Evolutionary conservation across 2,329 filamentous ascomycete species (phyloP).

Genomic region (Sarocladiaceae sp.): DNA sequence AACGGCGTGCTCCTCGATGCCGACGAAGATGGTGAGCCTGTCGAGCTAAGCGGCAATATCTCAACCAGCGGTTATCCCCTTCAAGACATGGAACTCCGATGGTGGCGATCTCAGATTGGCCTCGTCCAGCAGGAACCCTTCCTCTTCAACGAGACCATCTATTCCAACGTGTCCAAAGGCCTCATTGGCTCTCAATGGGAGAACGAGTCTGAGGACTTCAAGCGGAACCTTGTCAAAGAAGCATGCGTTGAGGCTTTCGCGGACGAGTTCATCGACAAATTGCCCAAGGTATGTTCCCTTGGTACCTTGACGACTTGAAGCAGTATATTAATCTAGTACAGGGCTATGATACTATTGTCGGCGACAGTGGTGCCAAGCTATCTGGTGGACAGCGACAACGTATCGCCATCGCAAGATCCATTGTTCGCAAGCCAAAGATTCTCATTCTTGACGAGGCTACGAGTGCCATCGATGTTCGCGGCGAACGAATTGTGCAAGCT

Average conservation of each 20-base stretch:
- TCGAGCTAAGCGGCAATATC: conserved; percentile 44
- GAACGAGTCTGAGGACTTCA: conserved; percentile 47
- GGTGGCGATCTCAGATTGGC: conserved; percentile 58
- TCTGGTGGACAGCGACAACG: conserved; percentile 85
- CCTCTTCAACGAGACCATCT: conserved; percentile 63
- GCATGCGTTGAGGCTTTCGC: conserved; percentile 66
- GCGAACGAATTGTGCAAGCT: conserved; percentile 59
- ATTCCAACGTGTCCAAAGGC: conserved; percentile 58
- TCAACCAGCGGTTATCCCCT: conserved; percentile 50
- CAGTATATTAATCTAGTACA: conserved; percentile 24
- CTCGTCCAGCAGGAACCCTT: conserved; percentile 67
- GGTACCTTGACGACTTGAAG: background rate
- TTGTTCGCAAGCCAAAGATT: conserved; percentile 67
- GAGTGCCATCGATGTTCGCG: conserved; percentile 55
- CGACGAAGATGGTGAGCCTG: conserved; percentile 27
- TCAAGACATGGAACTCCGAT: conserved; percentile 57
- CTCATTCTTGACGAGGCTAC: conserved; percentile 77
- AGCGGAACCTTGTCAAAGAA: conserved; percentile 55
- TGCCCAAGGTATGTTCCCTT: conserved; percentile 45
- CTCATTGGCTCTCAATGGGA: conserved; percentile 50
- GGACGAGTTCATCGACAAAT: conserved; percentile 61
- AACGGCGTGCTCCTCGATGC: conserved; percentile 15
- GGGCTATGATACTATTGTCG: conserved; percentile 70
- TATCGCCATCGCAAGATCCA: conserved; percentile 71
- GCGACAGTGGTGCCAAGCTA: conserved; percentile 72